phyloP scores from a whole-genome alignment of 768 basidiomycete genomes.

The Leccinum sublutescens region DNA sequence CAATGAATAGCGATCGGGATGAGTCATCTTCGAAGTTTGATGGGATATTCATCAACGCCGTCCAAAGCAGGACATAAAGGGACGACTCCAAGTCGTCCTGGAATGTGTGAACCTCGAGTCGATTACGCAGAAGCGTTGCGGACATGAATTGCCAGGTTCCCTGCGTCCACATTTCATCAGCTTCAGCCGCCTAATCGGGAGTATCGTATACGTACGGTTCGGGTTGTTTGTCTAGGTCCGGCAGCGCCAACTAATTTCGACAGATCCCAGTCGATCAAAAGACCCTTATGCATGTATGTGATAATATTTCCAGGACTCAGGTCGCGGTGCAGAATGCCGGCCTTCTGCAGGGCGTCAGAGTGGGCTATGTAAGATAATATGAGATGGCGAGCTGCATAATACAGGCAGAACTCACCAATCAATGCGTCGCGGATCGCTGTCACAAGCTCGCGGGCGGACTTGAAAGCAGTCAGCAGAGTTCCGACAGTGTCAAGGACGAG shows the following conservation, averaged over 20 bases:
- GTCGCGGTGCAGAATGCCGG: not conserved
- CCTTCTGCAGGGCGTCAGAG: not conserved
- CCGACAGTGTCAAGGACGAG: not conserved
- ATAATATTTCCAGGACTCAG: not conserved
- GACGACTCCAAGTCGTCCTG: not conserved
- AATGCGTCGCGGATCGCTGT: not conserved
- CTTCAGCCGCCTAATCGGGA: not conserved
- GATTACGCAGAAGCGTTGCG: not conserved
- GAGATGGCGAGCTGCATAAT: not conserved
- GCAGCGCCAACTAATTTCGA: not conserved
- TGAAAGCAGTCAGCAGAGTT: not conserved
- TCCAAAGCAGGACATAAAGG: not conserved
- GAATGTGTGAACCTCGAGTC: not conserved
- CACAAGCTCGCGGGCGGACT: not conserved
- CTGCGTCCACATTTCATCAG: not conserved
- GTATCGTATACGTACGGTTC: not conserved
- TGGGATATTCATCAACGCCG: not conserved
- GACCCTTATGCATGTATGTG: not conserved
- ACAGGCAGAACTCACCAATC: not conserved
- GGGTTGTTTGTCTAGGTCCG: not conserved
- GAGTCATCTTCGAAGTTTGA: not conserved
- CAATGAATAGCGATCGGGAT: not conserved
- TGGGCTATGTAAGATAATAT: not conserved
- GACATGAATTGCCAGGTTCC: not conserved
- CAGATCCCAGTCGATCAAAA: not conserved